Evolutionary conservation across 345 rosid species (phyloP).

Genomic region (Litchi chinensis): DNA sequence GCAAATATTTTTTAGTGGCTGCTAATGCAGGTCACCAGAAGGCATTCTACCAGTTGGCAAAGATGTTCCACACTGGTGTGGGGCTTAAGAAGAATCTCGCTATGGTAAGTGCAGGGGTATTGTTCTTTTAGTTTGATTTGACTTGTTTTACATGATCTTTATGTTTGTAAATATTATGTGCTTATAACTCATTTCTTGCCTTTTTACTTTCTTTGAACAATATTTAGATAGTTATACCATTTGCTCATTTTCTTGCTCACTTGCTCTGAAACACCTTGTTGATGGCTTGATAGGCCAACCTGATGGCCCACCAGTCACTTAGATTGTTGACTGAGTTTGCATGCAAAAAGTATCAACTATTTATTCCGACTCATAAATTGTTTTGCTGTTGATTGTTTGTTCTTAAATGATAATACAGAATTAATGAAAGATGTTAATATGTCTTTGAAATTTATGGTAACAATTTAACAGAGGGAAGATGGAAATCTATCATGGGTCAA

Average conservation of each 20-base stretch:
- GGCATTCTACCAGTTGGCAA: constrained; percentile 97
- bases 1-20: constrained; percentile 69
- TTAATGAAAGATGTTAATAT: not conserved
- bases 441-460: not conserved
- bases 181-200: not conserved
- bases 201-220: not conserved
- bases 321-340: not conserved
- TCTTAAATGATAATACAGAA: not conserved
- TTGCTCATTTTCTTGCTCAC: not conserved
- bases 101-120: constrained; percentile 51
- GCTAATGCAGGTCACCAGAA: constrained; percentile 96
- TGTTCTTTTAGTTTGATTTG: constrained; percentile 12
- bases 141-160: not conserved
- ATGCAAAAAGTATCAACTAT: not conserved
- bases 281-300: not conserved
- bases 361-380: not conserved
- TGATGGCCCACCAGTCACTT: not conserved
- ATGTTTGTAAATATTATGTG: not conserved
- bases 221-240: not conserved
- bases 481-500: not conserved
- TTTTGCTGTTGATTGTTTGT: not conserved
- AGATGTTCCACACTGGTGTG: constrained; percentile 95
- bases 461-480: not conserved
- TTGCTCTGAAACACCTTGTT: not conserved
- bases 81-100: constrained; percentile 82